Percentiles rank a stretch among this genome's conserved stretches.
Evolutionary conservation across 345 rosid genomes (phyloP).

Genomic region (Trapa incisa): DNA sequence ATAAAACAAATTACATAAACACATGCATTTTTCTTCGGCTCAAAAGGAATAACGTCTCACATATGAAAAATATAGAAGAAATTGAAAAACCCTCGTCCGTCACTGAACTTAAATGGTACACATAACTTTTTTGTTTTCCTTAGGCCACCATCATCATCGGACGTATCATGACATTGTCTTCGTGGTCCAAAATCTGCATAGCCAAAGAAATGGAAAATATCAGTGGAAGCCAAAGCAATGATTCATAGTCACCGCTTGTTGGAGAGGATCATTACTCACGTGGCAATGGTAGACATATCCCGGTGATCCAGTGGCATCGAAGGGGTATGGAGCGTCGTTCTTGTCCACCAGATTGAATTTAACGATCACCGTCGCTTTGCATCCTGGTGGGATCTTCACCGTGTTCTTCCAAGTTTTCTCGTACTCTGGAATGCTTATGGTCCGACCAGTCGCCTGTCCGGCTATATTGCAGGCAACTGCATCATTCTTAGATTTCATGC

Average conservation of each 20-base stretch:
- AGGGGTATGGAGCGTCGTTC: conserved; percentile 7
- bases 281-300: conserved; percentile 22
- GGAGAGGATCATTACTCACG: neutral
- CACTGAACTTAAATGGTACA: too few species aligned
- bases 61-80: too few species aligned
- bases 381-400: conserved; percentile 11
- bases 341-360: conserved; percentile 10
- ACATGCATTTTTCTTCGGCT: too few species aligned
- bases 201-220: too few species aligned
- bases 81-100: too few species aligned
- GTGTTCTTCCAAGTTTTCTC: conserved; percentile 18
- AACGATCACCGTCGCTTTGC: conserved; percentile 12
- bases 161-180: conserved; percentile 35
- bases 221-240: too few species aligned
- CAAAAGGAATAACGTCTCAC: too few species aligned
- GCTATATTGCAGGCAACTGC: conserved; percentile 11
- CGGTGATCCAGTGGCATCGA: conserved; percentile 15
- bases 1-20: too few species aligned
- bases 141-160: conserved; percentile 16
- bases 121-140: neutral
- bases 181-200: conserved; percentile 30
- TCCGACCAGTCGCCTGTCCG: conserved; percentile 4
- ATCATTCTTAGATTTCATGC: conserved; percentile 12
- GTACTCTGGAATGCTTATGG: neutral
- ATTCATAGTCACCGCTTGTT: too few species aligned